Evolutionary conservation across 2,329 filamentous ascomycete species (phyloP), one percentile per base, ranked within the genome.

Genomic region (Cercospora zeina): DNA sequence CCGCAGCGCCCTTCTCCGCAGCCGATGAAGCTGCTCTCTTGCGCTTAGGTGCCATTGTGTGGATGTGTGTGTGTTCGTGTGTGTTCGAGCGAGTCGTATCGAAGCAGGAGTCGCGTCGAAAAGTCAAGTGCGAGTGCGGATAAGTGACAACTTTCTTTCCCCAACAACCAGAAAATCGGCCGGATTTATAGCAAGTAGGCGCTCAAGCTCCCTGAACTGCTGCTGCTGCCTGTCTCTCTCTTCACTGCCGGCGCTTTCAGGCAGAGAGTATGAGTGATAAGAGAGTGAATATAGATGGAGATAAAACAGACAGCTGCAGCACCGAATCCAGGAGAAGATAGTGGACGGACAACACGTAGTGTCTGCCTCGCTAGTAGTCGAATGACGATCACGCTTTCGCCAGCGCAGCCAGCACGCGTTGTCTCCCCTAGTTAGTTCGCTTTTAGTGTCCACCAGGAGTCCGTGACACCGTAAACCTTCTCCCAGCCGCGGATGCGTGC

Each of bases 1-100:
- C 59, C 14, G 53, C 33, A 27, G 50, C 50, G 33, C 6, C 21
- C 31, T 66, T 58, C 36, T 72, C 68, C 31, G 76, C 81, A 67
- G 81, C 75, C 19, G 80, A 77, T 65, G 82, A 83, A 62, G 80
- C 79, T 60, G 83, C 85, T 76, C 93, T 87, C 84, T 96, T 96
- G 78, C 93, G 89, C 82, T 96, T 96, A 70, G 79, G 76, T 62
- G 66, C 51, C 66, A 68, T 68, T 39, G 16, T 63, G 34, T 47
- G 45, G 14, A 47, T 8, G 24, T 27, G 3, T 6, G 24, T 3
- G 24, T 3, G 24, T 27, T 27, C 24, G 24, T 27, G 24, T 6
- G 24, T 27, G 24, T 27, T 27, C 24, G 24, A 3, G 24, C 24
- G 24, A 3, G 24, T 45, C 39, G 39, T 45, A 11, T 45, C 39